Evolutionary conservation across 106 monocot genomes (phyloP).

Genomic region (Dendrobium chrysotoxum): DNA sequence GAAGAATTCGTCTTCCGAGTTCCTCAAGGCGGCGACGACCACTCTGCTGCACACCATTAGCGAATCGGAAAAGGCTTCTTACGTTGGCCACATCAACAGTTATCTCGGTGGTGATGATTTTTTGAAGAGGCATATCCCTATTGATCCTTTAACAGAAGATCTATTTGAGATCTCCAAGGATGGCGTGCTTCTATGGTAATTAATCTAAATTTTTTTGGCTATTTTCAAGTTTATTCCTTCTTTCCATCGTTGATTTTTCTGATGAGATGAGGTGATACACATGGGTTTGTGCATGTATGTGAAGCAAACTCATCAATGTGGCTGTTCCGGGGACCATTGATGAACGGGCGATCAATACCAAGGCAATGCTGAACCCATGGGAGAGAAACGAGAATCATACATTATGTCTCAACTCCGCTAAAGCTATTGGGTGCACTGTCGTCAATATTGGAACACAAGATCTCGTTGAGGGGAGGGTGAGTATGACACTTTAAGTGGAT

Average conservation of each 20-base stretch:
- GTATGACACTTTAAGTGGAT: neutral
- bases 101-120: conserved; percentile 28
- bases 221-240: neutral
- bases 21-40: conserved; percentile 35
- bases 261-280: conserved; percentile 4
- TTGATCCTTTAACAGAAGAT: conserved; percentile 25
- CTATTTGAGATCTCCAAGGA: conserved; percentile 37
- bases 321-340: conserved; percentile 64
- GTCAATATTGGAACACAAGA: conserved; percentile 72
- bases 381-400: conserved; percentile 61
- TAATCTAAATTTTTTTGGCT: neutral
- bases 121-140: conserved; percentile 25
- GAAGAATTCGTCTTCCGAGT: conserved; percentile 23
- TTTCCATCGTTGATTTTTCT: neutral
- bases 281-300: conserved; percentile 5
- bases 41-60: conserved; percentile 37
- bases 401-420: conserved; percentile 55
- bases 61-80: conserved; percentile 38
- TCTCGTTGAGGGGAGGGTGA: conserved; percentile 63
- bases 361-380: conserved; percentile 55
- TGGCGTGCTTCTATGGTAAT: conserved; percentile 36
- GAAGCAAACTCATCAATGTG: conserved; percentile 65
- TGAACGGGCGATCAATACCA: conserved; percentile 63
- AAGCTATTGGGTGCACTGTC: conserved; percentile 65
- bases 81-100: conserved; percentile 33